Evolutionary conservation across 108 stramenopile species (phyloP).

Genomic region (Poteriospumella lacustris): DNA sequence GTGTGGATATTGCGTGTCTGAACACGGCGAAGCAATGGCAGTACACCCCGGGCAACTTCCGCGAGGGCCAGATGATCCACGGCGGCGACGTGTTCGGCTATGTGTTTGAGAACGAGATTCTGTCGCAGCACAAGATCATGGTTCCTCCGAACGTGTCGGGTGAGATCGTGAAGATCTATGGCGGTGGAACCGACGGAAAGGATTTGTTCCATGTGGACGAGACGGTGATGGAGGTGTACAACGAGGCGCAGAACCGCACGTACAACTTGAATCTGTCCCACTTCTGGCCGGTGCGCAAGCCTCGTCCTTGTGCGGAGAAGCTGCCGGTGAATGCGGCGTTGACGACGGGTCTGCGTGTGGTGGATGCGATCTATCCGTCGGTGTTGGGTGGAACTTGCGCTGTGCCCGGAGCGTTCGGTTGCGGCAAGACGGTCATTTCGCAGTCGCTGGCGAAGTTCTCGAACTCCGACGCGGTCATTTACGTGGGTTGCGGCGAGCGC

Average conservation of each 20-base stretch:
- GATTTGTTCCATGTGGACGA: constrained; percentile 83
- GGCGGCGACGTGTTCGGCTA: constrained; percentile 77
- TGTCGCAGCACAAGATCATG: constrained; percentile 89
- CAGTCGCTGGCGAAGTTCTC: constrained; percentile 97
- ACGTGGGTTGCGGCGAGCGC: constrained; percentile 87
- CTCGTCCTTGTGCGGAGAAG: constrained; percentile 92
- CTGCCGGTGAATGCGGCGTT: constrained; percentile 90
- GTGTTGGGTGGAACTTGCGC: constrained; percentile 98
- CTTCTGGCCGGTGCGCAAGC: constrained; percentile 98
- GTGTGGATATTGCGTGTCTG: constrained; percentile 87
- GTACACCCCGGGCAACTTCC: constrained; percentile 68
- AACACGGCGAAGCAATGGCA: constrained; percentile 82
- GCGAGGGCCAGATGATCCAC: constrained; percentile 81
- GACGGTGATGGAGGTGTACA: constrained; percentile 92
- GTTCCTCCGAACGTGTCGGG: constrained; percentile 97
- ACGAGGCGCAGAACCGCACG: constrained; percentile 63
- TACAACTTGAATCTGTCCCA: constrained; percentile 75
- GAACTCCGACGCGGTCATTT: constrained; percentile 87
- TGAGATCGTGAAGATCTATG: constrained; percentile 84
- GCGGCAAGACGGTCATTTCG: constrained; percentile 98
- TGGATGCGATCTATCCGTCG: constrained; percentile 91
- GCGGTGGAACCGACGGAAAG: constrained; percentile 81
- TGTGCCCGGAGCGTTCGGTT: constrained; percentile 97
- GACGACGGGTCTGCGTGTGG: constrained; percentile 95
- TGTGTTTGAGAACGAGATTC: constrained; percentile 96